Percentiles rank a stretch among this genome's conserved stretches.
Conservation (phyloP, 306 rosid species). For the Vicia villosa region DNA sequence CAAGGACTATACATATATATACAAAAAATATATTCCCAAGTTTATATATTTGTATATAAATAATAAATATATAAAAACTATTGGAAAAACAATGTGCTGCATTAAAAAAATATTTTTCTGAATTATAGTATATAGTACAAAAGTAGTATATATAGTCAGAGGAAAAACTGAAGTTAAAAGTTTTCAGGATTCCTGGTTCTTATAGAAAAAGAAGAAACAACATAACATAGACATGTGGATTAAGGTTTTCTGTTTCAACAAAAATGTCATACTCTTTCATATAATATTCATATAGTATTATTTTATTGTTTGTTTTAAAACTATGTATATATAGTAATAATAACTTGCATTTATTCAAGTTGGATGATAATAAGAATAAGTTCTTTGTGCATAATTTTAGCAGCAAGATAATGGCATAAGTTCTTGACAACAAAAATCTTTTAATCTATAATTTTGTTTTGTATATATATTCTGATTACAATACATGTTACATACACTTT, state of each 20-base stretch:
- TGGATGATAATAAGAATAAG: too few species aligned
- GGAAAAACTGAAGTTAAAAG: constrained; percentile 4
- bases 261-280: not conserved
- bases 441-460: too few species aligned
- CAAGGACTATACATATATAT: not conserved
- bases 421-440: too few species aligned
- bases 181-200: constrained; percentile 1
- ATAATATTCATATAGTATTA: not conserved
- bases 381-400: too few species aligned
- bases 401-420: too few species aligned
- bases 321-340: too few species aligned
- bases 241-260: not conserved
- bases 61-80: not conserved
- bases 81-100: not conserved
- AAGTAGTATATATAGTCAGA: constrained; percentile 8
- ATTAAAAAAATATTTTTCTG: not conserved
- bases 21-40: not conserved
- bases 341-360: too few species aligned
- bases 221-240: not conserved
- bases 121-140: constrained; percentile 15
- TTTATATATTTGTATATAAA: not conserved
- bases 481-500: too few species aligned
- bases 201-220: not conserved
- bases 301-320: too few species aligned
- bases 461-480: too few species aligned